Evolutionary conservation across 225 moss, liverwort and hornwort genomes (phyloP).

Genomic region (Thuidium tamariscinum): DNA sequence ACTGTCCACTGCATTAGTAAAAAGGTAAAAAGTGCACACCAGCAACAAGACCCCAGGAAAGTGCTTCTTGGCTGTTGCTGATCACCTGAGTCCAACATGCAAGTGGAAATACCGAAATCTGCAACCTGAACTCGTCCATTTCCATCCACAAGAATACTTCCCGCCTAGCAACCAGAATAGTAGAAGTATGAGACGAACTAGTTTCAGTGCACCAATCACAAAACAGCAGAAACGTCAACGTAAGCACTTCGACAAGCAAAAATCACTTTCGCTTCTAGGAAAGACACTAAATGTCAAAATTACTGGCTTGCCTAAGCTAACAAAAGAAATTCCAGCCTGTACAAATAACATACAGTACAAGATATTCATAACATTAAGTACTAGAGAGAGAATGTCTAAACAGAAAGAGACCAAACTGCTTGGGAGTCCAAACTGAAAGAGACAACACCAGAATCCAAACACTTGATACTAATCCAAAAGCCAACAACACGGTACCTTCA

Average conservation of each 20-base stretch:
- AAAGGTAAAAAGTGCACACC: conserved; percentile 47
- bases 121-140: conserved; percentile 76
- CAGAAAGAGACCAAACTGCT: not conserved
- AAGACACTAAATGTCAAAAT: not conserved
- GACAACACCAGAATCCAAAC: not conserved
- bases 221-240: not conserved
- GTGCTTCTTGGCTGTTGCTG: conserved; percentile 74
- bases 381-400: not conserved
- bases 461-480: not conserved
- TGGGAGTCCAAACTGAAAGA: not conserved
- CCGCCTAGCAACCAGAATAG: conserved; percentile 41
- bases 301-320: not conserved
- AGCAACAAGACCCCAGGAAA: conserved; percentile 73
- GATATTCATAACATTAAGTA: not conserved
- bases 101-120: conserved; percentile 67
- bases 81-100: conserved; percentile 81
- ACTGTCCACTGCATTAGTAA: conserved; percentile 1
- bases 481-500: conserved; percentile 35
- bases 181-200: conserved; percentile 1
- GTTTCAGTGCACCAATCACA: not conserved
- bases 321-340: not conserved
- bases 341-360: not conserved
- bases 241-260: not conserved
- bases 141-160: conserved; percentile 72
- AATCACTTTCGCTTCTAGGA: not conserved